Evolutionary conservation across 495 filamentous ascomycete species (phyloP).

Genomic region (Penicillium parvum): DNA sequence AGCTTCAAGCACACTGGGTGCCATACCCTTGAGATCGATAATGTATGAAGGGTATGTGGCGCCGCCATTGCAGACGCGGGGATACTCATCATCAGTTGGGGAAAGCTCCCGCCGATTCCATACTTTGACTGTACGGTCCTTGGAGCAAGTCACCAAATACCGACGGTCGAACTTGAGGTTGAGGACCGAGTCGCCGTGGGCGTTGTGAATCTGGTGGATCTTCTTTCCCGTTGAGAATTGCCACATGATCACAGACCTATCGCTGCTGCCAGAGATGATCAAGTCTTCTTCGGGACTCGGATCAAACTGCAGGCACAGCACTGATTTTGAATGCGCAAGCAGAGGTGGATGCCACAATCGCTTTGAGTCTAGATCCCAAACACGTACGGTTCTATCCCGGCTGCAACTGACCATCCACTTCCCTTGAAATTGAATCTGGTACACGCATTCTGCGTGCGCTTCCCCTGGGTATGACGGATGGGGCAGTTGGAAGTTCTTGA

Average conservation of each 20-base stretch:
- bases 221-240: conserved; percentile 82
- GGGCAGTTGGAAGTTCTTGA: conserved; percentile 82
- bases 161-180: conserved; percentile 90
- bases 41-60: conserved; percentile 51
- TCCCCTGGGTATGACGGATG: conserved; percentile 77
- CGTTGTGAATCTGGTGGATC: conserved; percentile 64
- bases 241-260: conserved; percentile 87
- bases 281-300: conserved; percentile 85
- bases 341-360: conserved; percentile 69
- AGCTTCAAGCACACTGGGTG: conserved; percentile 41
- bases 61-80: conserved; percentile 33
- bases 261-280: conserved; percentile 89
- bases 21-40: conserved; percentile 47
- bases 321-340: conserved; percentile 73
- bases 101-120: conserved; percentile 77
- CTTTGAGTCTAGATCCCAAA: conserved; percentile 84
- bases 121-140: conserved; percentile 92
- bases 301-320: conserved; percentile 95
- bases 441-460: conserved; percentile 88
- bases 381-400: conserved; percentile 77
- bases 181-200: conserved; percentile 88
- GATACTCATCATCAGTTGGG: conserved; percentile 66
- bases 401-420: conserved; percentile 92
- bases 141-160: conserved; percentile 92
- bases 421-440: conserved; percentile 82